Evolutionary conservation across 1,284 basidiomycete species (phyloP).

Genomic region (Melampsora americana): DNA sequence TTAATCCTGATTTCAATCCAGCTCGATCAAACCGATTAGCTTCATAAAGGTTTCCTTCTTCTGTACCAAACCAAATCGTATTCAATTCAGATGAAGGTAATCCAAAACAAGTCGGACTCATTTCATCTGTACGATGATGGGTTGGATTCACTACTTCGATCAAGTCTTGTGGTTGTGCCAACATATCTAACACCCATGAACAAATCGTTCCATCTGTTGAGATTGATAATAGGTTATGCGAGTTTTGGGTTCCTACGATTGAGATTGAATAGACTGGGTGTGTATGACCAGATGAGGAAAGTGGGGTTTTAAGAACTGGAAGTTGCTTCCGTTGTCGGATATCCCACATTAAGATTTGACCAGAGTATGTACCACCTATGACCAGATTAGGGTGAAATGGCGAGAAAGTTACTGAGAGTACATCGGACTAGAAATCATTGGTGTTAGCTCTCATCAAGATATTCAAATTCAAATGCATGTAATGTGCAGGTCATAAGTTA

Average conservation of each 20-base stretch:
- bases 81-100: slow-evolving; percentile 93
- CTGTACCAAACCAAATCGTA: slow-evolving; percentile 92
- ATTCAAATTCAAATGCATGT: too few species aligned
- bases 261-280: slow-evolving; percentile 97
- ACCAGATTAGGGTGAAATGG: slow-evolving; percentile 96
- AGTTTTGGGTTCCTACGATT: slow-evolving; percentile 96
- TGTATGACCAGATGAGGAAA: slow-evolving; percentile 86
- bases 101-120: slow-evolving; percentile 84
- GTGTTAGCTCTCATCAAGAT: background rate
- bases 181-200: slow-evolving; percentile 97
- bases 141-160: slow-evolving; percentile 76
- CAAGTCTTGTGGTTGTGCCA: slow-evolving; percentile 94
- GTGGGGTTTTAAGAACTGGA: slow-evolving; percentile 90
- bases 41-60: slow-evolving; percentile 93
- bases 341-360: slow-evolving; percentile 97
- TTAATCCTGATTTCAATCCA: slow-evolving; percentile 88
- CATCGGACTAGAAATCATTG: slow-evolving; percentile 71
- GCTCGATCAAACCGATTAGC: slow-evolving; percentile 95
- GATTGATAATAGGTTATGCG: slow-evolving; percentile 90
- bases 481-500: background rate
- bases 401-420: slow-evolving; percentile 90
- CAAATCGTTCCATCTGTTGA: slow-evolving; percentile 95
- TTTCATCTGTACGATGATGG: slow-evolving; percentile 91
- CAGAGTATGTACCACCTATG: slow-evolving; percentile 96
- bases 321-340: slow-evolving; percentile 85